Evolutionary conservation across 169 alveolate genomes (phyloP), one percentile per base, ranked within the genome.

Genomic region (Cytauxzoon felis): DNA sequence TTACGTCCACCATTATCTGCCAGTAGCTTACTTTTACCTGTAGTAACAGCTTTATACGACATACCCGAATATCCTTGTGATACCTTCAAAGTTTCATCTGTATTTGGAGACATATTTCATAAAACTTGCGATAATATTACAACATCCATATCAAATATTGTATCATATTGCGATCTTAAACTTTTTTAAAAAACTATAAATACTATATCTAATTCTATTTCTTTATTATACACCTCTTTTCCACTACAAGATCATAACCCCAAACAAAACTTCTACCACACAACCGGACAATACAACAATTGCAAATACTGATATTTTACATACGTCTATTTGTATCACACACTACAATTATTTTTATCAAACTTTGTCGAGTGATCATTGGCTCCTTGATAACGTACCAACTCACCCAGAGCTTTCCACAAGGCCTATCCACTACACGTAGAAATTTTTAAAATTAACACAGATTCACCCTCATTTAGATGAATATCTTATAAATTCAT

Each of bases 11-110:
- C 29, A 21, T 38, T 34, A 11, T 52, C 62, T 30, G 62, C 30
- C 5, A 52, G 34, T 32, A 24, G 66, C 18, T 40, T 40, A 16
- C 61, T 49, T 52, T 56, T 56, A 7, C 66, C 42, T 11, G 38
- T 24, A 16, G 66, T 40, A 19, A 56, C 66, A 18, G 59, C 54
- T 16, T 56, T 56, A 52, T 56, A 56, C 16, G 66, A 56, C 54
- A 56, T 56, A 23, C 56, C 66, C 27, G 41, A 38, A 11, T 13
- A 13, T 11, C 45, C 45, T 13, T 38, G 45, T 38, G n/a, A 13
- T 38, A 11, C 45, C 45, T 38, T 13, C 45, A 11, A 38, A 38
- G 11, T 13, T 38, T 38, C 45, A 11, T 38, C 45, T 38, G 45
- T 13, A 38, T 38, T 38, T 38, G 45, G n/a, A 13, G n/a, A 11